Conservation (phyloP, 1,284 basidiomycete species). For the Cutaneotrichosporon dermatis region DNA sequence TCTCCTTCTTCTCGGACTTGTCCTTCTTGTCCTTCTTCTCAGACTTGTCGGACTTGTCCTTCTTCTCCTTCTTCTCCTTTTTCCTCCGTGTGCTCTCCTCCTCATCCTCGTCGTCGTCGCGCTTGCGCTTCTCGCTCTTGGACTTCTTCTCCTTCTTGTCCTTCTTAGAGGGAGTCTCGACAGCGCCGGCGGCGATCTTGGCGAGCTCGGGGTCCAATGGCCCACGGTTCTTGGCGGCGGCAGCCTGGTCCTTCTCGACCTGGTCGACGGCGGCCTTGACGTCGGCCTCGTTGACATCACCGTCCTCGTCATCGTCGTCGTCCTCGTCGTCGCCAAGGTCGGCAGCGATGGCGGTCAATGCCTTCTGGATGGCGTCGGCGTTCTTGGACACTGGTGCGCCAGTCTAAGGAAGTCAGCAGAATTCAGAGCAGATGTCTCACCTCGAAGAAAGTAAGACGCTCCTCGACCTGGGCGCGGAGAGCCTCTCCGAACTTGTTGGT, state of each 20-base stretch:
- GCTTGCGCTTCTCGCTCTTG: slow-evolving; percentile 24
- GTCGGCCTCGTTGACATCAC: slow-evolving; percentile 21
- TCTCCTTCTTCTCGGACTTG: slow-evolving; percentile 5
- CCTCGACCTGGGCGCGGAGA: slow-evolving; percentile 88
- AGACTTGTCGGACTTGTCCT: slow-evolving; percentile 27
- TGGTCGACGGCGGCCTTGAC: slow-evolving; percentile 40
- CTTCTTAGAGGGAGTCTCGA: slow-evolving; percentile 30
- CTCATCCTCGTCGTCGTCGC: slow-evolving; percentile 36
- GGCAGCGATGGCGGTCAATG: slow-evolving; percentile 69
- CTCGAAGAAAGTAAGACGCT: slow-evolving; percentile 89
- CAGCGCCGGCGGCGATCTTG: slow-evolving; percentile 27
- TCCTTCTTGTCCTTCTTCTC: slow-evolving; percentile 30
- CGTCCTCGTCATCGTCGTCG: slow-evolving; percentile 56
- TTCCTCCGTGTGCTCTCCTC: slow-evolving; percentile 28
- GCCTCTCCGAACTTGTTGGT: slow-evolving; percentile 94
- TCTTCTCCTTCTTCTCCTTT: slow-evolving; percentile 22
- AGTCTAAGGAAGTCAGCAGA: slow-evolving; percentile 42
- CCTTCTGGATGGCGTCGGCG: slow-evolving; percentile 81
- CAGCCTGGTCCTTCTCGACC: slow-evolving; percentile 55
- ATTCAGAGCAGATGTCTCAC: slow-evolving; percentile 26
- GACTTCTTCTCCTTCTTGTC: slow-evolving; percentile 49
- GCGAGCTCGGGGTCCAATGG: slow-evolving; percentile 44
- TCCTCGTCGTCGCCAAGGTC: slow-evolving; percentile 64
- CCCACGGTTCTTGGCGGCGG: slow-evolving; percentile 25
- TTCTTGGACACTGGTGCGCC: slow-evolving; percentile 80